Evolutionary conservation across 169 alveolate genomes (phyloP), one percentile per base, ranked within the genome.

Genomic region (Plasmodium vivax): DNA sequence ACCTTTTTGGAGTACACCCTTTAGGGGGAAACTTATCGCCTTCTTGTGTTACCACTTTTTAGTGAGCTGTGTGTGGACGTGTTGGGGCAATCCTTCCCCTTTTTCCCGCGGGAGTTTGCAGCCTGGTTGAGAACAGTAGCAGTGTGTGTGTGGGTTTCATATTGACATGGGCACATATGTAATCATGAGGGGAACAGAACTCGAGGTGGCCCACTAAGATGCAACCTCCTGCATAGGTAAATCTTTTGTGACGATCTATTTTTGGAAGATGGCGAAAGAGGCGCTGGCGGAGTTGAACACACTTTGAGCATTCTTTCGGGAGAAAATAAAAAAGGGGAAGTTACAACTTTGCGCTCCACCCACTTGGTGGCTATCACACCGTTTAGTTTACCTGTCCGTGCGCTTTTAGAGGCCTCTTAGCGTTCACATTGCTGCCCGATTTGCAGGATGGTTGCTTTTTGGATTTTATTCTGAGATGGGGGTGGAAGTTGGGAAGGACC

Each of bases 401-500:
- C 9, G 14, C 27, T 27, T 72, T 84, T 84, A 16, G 83, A n/a
- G 34, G 62, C 19, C 43, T 72, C 27, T 8, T 71, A 68, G 36
- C 16, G 45, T 73, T 71, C 10, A n/a, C 43, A 16, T 41, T 41
- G 51, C 16, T 41, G n/a, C 51, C 36, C 75, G 83, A 41, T 41
- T 54, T 84, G 36, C 54, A 27, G 30, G 51, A 23, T 56, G 43
- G 45, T 3, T 30, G 77, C 0, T 82, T 82, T 30, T 82, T 82
- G 30, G 2, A 45, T 43, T 84, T 84, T 72, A 84, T 27, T 68
- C 92, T 84, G 92, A 12, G 83, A 56, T 71, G 19, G 4, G 30
- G 72, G 9, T 84, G 30, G 6, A 68, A n/a, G 47, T 30, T 19
- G 2, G 51, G 38, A 14, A 0, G 75, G n/a, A 16, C 23, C 10